Conservation (phyloP, 2,329 filamentous ascomycete species). For the Fusarium fujikuroi region DNA sequence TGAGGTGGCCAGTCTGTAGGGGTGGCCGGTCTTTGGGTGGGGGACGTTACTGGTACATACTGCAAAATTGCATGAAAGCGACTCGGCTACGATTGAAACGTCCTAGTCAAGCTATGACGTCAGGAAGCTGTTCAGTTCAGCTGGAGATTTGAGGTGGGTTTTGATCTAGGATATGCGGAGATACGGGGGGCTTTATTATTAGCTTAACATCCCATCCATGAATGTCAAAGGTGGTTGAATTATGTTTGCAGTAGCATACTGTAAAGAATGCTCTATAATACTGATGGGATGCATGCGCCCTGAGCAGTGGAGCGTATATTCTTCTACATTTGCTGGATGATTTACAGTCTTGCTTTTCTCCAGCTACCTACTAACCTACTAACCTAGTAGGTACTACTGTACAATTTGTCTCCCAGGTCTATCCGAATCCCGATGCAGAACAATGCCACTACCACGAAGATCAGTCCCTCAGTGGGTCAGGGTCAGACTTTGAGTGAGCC, state of each 20-base stretch:
- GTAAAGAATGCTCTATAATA: background rate
- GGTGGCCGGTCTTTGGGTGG: too few species aligned
- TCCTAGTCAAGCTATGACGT: slow-evolving; percentile 30
- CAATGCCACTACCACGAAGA: background rate
- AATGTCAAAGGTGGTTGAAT: background rate
- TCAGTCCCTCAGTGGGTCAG: slow-evolving; percentile 1
- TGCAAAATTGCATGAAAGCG: slow-evolving; percentile 1
- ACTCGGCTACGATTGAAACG: slow-evolving; percentile 1
- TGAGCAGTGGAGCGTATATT: background rate
- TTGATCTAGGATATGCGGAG: slow-evolving; percentile 8
- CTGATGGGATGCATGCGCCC: background rate
- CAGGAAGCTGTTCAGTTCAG: slow-evolving; percentile 23
- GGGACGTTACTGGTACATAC: background rate
- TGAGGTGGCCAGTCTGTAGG: too few species aligned
- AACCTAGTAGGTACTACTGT: background rate
- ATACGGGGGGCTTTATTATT: background rate
- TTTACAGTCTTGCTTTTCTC: background rate
- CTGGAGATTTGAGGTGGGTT: slow-evolving; percentile 10
- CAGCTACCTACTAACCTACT: background rate
- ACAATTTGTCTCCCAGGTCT: background rate
- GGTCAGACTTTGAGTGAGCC: slow-evolving; percentile 1
- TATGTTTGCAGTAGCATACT: background rate
- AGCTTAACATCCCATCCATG: background rate
- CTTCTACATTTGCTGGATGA: background rate
- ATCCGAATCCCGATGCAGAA: background rate